These are phyloP conservation scores for Pseudopyricularia javanii DNA, from an alignment of 2,329 filamentous ascomycete species.

Conservation along the genomic window DNA sequence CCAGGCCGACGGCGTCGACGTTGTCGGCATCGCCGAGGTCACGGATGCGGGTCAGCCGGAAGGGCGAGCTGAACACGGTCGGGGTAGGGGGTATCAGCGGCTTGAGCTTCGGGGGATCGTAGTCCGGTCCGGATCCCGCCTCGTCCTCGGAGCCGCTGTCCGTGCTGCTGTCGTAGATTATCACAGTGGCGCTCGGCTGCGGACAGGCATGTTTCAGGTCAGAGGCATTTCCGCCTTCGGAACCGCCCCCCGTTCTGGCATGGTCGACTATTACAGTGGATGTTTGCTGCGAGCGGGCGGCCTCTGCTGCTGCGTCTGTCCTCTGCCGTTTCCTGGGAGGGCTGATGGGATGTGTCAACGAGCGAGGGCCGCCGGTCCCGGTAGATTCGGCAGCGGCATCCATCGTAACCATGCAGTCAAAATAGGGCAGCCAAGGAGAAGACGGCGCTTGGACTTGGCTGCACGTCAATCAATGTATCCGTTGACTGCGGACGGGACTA, in stretches of 20 bases:
- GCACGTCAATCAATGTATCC: no score
- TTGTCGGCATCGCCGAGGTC: constrained; percentile 51
- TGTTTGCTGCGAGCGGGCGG: neutral
- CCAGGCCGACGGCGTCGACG: constrained; percentile 50
- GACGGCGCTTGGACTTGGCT: no score
- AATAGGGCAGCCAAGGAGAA: no score
- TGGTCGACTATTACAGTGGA: neutral
- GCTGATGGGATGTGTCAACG: neutral
- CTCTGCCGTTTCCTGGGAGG: neutral
- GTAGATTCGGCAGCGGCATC: neutral
- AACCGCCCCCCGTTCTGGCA: neutral
- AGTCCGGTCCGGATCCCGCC: neutral
- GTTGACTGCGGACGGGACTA: no score
- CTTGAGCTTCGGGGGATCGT: neutral
- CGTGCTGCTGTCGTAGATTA: neutral
- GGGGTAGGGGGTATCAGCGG: no score
- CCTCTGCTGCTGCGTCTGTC: neutral
- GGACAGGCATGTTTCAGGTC: no score
- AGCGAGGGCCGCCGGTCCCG: neutral
- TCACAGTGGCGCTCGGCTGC: neutral
- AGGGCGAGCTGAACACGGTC: constrained; percentile 43
- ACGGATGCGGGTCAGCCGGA: constrained; percentile 58
- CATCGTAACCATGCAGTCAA: neutral
- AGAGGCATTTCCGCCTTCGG: no score
- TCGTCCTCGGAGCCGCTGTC: neutral